A percentile compares a stretch with the other conserved stretches of the same genome.
Conservation (phyloP, 1,284 basidiomycete genomes). For the Ceratobasidium sp. region DNA sequence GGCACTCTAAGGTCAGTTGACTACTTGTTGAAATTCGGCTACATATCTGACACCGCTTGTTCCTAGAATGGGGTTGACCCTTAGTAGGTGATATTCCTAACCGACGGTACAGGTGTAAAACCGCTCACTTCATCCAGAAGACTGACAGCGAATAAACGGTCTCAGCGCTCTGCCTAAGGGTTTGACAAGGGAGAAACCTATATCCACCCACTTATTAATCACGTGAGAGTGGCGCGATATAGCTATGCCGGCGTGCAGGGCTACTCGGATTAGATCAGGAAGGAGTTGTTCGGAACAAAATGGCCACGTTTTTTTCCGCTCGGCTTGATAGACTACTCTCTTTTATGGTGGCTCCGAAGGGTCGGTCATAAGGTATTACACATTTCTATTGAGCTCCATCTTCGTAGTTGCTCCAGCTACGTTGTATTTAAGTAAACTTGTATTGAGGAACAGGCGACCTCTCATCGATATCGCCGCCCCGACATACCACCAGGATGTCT, state of each 20-base stretch:
- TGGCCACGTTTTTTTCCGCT: neutral
- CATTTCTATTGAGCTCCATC: neutral
- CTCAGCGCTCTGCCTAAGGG: neutral
- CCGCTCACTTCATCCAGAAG: neutral
- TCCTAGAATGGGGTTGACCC: neutral
- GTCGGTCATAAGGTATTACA: neutral
- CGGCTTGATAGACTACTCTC: neutral
- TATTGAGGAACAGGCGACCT: neutral
- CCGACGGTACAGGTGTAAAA: neutral
- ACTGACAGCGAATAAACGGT: neutral
- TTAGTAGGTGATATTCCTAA: neutral
- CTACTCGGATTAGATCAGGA: neutral
- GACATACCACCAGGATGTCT: neutral
- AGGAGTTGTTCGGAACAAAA: neutral
- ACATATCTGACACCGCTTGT: neutral
- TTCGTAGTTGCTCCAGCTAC: neutral
- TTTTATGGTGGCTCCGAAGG: conserved; percentile 2
- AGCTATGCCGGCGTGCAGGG: neutral
- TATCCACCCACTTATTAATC: neutral
- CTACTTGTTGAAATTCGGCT: neutral
- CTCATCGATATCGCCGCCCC: neutral
- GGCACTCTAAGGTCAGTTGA: neutral
- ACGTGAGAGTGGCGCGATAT: neutral
- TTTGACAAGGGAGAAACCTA: neutral
- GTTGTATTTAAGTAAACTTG: neutral